These are phyloP conservation scores for Barbatosphaeria neglecta DNA, from an alignment of 495 filamentous ascomycete species.

Conservation along the genomic window DNA sequence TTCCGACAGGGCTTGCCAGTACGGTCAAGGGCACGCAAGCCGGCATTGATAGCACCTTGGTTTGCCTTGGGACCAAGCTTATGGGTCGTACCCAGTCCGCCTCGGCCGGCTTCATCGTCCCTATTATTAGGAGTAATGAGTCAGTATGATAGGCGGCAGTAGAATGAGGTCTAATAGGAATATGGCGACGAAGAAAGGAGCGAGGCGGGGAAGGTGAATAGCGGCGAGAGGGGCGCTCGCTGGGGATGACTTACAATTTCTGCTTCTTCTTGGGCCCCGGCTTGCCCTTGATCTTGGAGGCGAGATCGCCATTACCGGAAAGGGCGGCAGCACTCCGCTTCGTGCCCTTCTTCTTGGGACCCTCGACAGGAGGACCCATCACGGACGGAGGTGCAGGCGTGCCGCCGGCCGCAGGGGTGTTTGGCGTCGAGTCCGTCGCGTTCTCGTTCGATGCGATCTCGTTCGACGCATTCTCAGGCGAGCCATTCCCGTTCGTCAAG, in stretches of 20 bases:
- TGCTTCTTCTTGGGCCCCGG: conserved; percentile 94
- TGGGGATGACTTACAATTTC: conserved; percentile 59
- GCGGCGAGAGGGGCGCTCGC: background rate
- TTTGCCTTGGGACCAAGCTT: conserved; percentile 96
- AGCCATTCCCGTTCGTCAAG: conserved; percentile 12
- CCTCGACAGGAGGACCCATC: conserved; percentile 45
- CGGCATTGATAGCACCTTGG: conserved; percentile 94
- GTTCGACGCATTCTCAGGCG: conserved; percentile 6
- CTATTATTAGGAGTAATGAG: conserved; percentile 25
- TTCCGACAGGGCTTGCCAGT: conserved; percentile 81
- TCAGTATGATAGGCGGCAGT: conserved; percentile 14
- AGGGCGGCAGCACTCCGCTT: conserved; percentile 33
- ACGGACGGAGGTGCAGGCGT: conserved; percentile 29
- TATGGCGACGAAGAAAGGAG: background rate
- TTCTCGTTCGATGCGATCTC: conserved; percentile 25
- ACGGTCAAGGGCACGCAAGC: conserved; percentile 84
- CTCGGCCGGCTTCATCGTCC: conserved; percentile 45
- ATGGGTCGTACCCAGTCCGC: conserved; percentile 34
- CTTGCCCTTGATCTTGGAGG: conserved; percentile 58
- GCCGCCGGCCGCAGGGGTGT: conserved; percentile 29
- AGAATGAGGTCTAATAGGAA: background rate
- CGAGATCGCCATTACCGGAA: conserved; percentile 42
- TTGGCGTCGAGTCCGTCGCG: conserved; percentile 34
- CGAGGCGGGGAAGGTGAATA: conserved; percentile 1
- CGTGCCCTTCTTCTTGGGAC: conserved; percentile 49